Conservation (phyloP, 2,329 filamentous ascomycete genomes). For the Colletotrichum somersetense region DNA sequence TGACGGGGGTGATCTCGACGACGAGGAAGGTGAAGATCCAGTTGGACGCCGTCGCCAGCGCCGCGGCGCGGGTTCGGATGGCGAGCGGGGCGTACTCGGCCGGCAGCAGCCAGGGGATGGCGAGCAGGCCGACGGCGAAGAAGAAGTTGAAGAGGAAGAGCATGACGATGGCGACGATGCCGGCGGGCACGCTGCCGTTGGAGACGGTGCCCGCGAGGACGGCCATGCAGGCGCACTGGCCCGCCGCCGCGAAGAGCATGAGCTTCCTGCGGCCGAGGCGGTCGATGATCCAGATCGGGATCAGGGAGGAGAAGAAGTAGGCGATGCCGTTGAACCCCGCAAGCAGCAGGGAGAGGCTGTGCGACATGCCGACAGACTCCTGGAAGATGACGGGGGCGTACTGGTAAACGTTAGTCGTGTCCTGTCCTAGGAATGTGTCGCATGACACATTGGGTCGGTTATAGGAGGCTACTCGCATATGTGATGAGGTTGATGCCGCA, state of each 20-base stretch:
- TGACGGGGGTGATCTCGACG: constrained; percentile 55
- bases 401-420: constrained; percentile 23
- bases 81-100: constrained; percentile 59
- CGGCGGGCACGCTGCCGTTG: constrained; percentile 52
- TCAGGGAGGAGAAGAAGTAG: constrained; percentile 50
- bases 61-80: constrained; percentile 54
- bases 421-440: not conserved
- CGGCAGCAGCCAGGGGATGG: constrained; percentile 55
- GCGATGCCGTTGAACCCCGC: constrained; percentile 64
- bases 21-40: constrained; percentile 53
- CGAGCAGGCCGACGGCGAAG: constrained; percentile 56
- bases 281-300: constrained; percentile 53
- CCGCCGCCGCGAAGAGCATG: constrained; percentile 63
- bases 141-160: constrained; percentile 59
- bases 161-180: constrained; percentile 59
- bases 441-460: fast-evolving
- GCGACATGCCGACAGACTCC: constrained; percentile 56
- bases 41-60: constrained; percentile 55
- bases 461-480: not conserved
- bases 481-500: constrained; percentile 53
- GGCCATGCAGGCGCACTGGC: constrained; percentile 58
- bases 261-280: constrained; percentile 67
- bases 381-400: constrained; percentile 60
- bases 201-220: constrained; percentile 59
- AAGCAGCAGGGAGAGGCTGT: constrained; percentile 61